Evolutionary conservation across 768 basidiomycete genomes (phyloP).

Genomic region (Sarcodon aspratus): DNA sequence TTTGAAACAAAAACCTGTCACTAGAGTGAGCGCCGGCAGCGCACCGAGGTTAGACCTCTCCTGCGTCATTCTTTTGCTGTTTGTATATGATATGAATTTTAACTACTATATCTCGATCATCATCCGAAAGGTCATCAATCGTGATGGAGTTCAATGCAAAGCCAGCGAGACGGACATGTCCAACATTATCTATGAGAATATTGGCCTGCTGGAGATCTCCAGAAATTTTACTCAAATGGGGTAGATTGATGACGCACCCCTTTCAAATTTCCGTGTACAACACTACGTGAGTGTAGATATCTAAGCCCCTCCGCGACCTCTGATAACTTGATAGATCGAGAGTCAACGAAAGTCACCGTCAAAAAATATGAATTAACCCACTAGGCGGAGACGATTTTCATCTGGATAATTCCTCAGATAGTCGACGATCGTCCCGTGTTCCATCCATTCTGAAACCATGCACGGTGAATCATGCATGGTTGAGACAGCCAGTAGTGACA

Average conservation of each 20-base stretch:
- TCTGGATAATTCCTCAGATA: slow-evolving; percentile 2
- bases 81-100: too few species aligned
- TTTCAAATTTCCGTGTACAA: slow-evolving; percentile 4
- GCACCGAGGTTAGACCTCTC: too few species aligned
- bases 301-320: not conserved
- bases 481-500: slow-evolving; percentile 1
- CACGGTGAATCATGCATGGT: slow-evolving; percentile 1
- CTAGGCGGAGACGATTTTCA: slow-evolving; percentile 1
- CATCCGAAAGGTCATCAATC: not conserved
- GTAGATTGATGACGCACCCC: not conserved
- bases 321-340: not conserved
- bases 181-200: not conserved
- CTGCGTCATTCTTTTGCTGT: too few species aligned
- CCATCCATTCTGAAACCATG: slow-evolving; percentile 6
- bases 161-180: slow-evolving; percentile 1
- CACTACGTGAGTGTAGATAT: not conserved
- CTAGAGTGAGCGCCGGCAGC: too few species aligned
- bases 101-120: too few species aligned
- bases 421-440: slow-evolving; percentile 1
- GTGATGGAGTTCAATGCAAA: slow-evolving; percentile 1
- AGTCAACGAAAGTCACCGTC: too few species aligned
- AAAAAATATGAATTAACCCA: not conserved
- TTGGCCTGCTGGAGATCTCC: not conserved
- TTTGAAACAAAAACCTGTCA: too few species aligned
- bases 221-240: not conserved